Conservation (phyloP, 345 rosid species). For the Firmiana major region DNA sequence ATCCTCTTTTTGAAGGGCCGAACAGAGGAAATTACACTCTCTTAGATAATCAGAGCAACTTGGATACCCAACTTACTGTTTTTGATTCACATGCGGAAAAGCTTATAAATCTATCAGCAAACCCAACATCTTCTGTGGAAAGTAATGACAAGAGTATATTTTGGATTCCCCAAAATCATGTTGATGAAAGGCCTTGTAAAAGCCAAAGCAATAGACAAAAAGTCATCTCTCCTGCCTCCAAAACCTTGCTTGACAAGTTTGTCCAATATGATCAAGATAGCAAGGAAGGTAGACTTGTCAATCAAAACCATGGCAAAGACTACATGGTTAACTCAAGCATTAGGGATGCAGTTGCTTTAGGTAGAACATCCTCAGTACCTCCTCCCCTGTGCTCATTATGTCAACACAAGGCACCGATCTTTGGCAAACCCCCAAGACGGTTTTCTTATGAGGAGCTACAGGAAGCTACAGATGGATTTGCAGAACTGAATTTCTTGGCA, state of each 20-base stretch:
- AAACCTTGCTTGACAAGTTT: conserved; percentile 45
- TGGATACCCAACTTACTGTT: conserved; percentile 16
- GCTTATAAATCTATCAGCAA: conserved; percentile 28
- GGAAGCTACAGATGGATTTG: conserved; percentile 63
- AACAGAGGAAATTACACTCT: conserved; percentile 23
- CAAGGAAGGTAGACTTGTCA: conserved; percentile 20
- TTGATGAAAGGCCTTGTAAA: conserved; percentile 20
- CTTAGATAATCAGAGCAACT: conserved; percentile 16
- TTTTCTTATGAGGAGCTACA: conserved; percentile 54
- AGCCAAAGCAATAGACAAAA: conserved; percentile 15
- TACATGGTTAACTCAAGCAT: conserved; percentile 29
- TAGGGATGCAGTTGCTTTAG: conserved; percentile 42
- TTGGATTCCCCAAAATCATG: conserved; percentile 53
- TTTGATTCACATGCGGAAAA: conserved; percentile 21
- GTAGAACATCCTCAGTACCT: conserved; percentile 56
- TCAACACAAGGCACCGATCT: conserved; percentile 60
- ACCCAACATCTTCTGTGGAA: conserved; percentile 16
- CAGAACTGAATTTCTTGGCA: conserved; percentile 53
- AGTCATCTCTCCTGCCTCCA: conserved; percentile 30
- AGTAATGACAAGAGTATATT: conserved; percentile 24
- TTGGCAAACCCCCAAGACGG: conserved; percentile 63
- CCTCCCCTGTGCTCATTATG: conserved; percentile 78
- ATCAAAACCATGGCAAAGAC: conserved; percentile 29
- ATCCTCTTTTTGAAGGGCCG: conserved; percentile 57
- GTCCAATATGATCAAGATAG: conserved; percentile 43